Evolutionary conservation across 257 asterid genomes (phyloP).

Genomic region (Verbena officinalis): DNA sequence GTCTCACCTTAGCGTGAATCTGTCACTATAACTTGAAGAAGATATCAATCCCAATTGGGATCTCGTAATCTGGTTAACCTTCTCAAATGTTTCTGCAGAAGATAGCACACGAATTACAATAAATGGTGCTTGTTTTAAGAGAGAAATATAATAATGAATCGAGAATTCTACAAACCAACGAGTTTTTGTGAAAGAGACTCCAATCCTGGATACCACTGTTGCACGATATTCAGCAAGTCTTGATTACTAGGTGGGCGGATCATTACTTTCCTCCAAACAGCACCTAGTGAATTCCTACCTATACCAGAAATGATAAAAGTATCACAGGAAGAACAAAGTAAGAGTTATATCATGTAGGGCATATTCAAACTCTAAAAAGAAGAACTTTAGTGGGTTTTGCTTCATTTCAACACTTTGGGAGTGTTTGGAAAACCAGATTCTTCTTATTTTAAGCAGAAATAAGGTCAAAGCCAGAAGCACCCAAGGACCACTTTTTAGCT

Average conservation of each 20-base stretch:
- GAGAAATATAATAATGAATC: constrained; percentile 2
- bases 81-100: constrained; percentile 70
- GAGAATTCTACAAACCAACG: constrained; percentile 51
- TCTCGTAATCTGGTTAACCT: constrained; percentile 56
- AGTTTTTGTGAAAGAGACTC: constrained; percentile 54
- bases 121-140: constrained; percentile 6
- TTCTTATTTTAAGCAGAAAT: no score
- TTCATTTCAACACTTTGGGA: no score
- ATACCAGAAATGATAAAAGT: constrained; percentile 19
- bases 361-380: constrained; percentile 9
- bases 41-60: constrained; percentile 46
- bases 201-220: constrained; percentile 74
- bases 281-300: constrained; percentile 75
- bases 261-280: constrained; percentile 87
- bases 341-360: constrained; percentile 6
- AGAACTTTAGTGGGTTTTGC: no score
- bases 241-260: constrained; percentile 52
- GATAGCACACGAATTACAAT: constrained; percentile 21
- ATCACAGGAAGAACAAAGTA: constrained; percentile 20
- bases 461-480: no score
- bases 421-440: no score
- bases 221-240: constrained; percentile 64
- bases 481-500: no score
- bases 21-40: constrained; percentile 50
- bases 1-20: constrained; percentile 79